Conservation (phyloP, 176 grass and related monocot genomes). For the Coix lacrymajobi region DNA sequence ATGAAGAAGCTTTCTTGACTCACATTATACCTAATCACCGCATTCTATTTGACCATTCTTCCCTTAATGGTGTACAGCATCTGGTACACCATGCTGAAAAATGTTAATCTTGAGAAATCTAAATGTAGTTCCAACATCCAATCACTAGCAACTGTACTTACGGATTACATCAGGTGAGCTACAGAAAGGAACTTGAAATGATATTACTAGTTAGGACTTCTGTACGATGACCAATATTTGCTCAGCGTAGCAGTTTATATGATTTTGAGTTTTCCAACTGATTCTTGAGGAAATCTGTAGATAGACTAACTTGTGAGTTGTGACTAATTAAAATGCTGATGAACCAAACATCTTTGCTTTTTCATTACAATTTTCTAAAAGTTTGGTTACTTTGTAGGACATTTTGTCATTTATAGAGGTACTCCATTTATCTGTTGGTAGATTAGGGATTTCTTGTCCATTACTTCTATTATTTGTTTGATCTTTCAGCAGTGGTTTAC, state of each 20-base stretch:
- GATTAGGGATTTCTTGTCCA: neutral
- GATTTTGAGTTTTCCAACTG: neutral
- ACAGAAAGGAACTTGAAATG: neutral
- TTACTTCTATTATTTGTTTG: neutral
- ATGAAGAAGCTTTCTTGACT: neutral
- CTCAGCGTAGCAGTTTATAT: neutral
- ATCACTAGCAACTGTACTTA: neutral
- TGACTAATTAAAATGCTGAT: neutral
- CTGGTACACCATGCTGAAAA: neutral
- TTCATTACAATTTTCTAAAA: neutral
- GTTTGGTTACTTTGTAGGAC: neutral
- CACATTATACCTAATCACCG: neutral
- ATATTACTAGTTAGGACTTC: neutral
- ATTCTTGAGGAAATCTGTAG: neutral
- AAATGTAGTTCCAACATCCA: neutral
- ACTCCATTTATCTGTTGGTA: neutral
- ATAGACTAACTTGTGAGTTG: neutral
- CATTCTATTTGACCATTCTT: neutral
- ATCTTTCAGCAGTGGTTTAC: too few relatives aligned
- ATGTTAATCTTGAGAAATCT: neutral
- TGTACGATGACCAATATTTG: neutral
- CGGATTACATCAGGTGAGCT: neutral
- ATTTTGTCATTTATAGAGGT: neutral
- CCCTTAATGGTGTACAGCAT: neutral
- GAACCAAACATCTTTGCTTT: neutral